Base-by-base conservation (phyloP, 768 basidiomycete genomes). In the Amanita rimosa region DNA sequence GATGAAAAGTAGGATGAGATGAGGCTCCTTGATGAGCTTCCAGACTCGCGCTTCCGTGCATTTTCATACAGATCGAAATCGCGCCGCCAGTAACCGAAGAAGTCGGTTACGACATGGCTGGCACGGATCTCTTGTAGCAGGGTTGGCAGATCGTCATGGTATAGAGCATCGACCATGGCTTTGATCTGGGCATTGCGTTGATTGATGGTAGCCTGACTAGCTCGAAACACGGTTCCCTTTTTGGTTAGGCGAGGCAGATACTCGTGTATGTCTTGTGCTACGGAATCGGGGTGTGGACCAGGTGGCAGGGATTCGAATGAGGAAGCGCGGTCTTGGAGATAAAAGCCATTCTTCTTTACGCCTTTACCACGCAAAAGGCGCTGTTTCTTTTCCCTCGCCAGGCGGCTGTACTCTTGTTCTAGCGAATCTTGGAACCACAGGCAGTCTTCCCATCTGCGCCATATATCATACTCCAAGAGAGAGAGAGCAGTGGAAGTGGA, bases 271-370 rank as follows among this genome's bases (percentile, higher is more conserved):
- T 85, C 76, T 44, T 69, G 74, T n/a, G 79, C 78, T 37, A 90
- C 74, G 11, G 81, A 79, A 42, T 74, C 76, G 4, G 85, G 85
- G 56, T 86, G 74, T n/a, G 87, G 87, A 6, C 86, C 88, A 6
- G 84, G 83, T 10, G 88, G 88, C 16, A 91, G 72, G 1, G 86
- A 89, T 46, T 90, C 88, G 70, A 83, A 91, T 11, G 88, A 90
- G 1, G 88, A 81, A 1, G 88, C 88, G 49, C 72, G 69, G 58
- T 87, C 81, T 27, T 79, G 74, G 51, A 79, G 76, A 51, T 84
- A 74, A 51, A 86, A 76, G 2, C 85, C 71, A 14, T 83, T 78
- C 48, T 80, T 81, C 68, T 84, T 84, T 49, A 87, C 73, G 11
- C 85, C 85, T 57, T 86, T 89, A 0, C 87, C 87, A 13, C 78